These are phyloP conservation scores for Aschersonia sp. DNA, from an alignment of 2,329 filamentous ascomycete species.

Conservation along the genomic window DNA sequence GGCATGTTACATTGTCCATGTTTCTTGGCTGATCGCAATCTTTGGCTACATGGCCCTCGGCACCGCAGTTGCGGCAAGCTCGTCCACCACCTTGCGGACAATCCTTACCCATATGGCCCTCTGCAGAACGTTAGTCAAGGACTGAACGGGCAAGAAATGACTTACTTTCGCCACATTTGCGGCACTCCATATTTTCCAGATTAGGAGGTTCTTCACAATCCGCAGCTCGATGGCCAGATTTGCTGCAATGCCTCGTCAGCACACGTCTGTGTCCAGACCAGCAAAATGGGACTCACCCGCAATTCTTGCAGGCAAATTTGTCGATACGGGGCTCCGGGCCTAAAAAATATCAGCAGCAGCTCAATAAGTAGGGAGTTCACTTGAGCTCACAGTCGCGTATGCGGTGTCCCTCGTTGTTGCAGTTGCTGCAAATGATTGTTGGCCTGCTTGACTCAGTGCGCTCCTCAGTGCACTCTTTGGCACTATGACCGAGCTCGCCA, in stretches of 20 bases:
- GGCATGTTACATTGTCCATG: constrained; percentile 38
- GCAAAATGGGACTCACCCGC: constrained; percentile 26
- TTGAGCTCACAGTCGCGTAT: constrained; percentile 48
- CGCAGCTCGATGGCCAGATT: constrained; percentile 33
- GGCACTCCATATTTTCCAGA: constrained; percentile 48
- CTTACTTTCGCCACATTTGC: constrained; percentile 48
- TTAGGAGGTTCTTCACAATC: constrained; percentile 47
- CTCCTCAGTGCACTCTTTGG: constrained; percentile 47
- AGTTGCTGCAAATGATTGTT: constrained; percentile 50
- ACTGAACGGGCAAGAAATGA: constrained; percentile 1
- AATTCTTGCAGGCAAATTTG: constrained; percentile 55
- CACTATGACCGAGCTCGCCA: constrained; percentile 45
- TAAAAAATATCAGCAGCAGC: constrained; percentile 11
- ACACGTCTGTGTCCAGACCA: constrained; percentile 2
- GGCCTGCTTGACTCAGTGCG: constrained; percentile 30
- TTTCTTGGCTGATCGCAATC: constrained; percentile 34
- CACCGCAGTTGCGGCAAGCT: constrained; percentile 47
- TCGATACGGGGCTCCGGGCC: constrained; percentile 46
- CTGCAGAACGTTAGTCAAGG: constrained; percentile 16
- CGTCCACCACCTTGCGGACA: constrained; percentile 46
- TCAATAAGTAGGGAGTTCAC: background rate
- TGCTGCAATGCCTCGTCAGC: constrained; percentile 13
- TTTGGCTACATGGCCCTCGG: constrained; percentile 41
- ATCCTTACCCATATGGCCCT: constrained; percentile 47
- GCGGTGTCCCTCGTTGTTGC: constrained; percentile 48